Evolutionary conservation across 1,284 basidiomycete genomes (phyloP).

Genomic region (Trametes hirsuta): DNA sequence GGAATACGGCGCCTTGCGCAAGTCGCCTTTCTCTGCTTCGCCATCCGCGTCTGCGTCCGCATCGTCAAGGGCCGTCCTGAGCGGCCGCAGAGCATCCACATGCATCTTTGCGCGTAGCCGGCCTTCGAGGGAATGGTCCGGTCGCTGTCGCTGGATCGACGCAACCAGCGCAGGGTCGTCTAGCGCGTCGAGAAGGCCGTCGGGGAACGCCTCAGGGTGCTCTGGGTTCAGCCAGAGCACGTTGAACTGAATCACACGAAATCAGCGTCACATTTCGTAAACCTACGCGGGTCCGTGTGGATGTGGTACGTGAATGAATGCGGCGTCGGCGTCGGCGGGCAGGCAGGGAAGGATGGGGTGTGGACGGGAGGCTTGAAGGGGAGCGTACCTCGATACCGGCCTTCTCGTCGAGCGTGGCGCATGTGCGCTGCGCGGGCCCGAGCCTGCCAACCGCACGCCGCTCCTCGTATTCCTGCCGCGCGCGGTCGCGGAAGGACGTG

Average conservation of each 20-base stretch:
- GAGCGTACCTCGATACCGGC: slow-evolving; percentile 62
- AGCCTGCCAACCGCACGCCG: slow-evolving; percentile 70
- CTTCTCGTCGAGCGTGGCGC: slow-evolving; percentile 71
- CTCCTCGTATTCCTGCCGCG: slow-evolving; percentile 72
- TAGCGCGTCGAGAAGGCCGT: slow-evolving; percentile 62
- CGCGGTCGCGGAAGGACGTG: slow-evolving; percentile 65
- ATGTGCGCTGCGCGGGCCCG: slow-evolving; percentile 70
- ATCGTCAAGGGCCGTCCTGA: slow-evolving; percentile 39
- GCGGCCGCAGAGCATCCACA: slow-evolving; percentile 63
- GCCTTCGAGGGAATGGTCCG: slow-evolving; percentile 41
- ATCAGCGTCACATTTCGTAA: not conserved
- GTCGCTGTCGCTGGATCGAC: slow-evolving; percentile 28
- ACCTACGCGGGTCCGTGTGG: not conserved
- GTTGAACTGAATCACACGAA: slow-evolving; percentile 56
- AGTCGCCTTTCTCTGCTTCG: slow-evolving; percentile 27
- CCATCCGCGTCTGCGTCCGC: slow-evolving; percentile 37
- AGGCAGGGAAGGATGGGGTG: too few species aligned
- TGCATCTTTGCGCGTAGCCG: slow-evolving; percentile 70
- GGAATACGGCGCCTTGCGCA: slow-evolving; percentile 43
- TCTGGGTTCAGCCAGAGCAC: slow-evolving; percentile 74
- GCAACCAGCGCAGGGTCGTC: slow-evolving; percentile 37
- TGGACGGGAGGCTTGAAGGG: not conserved
- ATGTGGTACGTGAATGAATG: not conserved
- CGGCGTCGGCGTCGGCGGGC: not conserved
- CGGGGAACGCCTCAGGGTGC: slow-evolving; percentile 65